phyloP scores from a whole-genome alignment of 805 yeast genomes.

The Candida maris region DNA sequence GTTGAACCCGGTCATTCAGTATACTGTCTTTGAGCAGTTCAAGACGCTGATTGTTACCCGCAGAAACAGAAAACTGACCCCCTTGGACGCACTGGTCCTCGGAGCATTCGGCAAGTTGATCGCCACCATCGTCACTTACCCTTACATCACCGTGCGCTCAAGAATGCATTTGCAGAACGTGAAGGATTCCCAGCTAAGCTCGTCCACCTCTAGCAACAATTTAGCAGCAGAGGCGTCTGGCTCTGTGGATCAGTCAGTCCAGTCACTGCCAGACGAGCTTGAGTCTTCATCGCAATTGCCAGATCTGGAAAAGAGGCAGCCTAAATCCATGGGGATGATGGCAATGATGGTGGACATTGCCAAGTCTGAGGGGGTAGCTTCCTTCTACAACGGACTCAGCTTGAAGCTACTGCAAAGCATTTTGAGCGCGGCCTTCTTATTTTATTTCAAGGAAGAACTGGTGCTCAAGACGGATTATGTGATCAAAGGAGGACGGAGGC shows the following conservation, averaged over 20 bases:
- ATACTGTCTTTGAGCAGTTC: slow-evolving; percentile 85
- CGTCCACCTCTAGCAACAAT: slow-evolving; percentile 5
- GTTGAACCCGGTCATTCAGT: slow-evolving; percentile 85
- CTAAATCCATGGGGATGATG: slow-evolving; percentile 35
- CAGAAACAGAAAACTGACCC: slow-evolving; percentile 52
- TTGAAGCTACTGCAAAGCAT: slow-evolving; percentile 82
- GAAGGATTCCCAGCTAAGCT: slow-evolving; percentile 12
- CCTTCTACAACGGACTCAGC: slow-evolving; percentile 77
- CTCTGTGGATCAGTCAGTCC: slow-evolving; percentile 18
- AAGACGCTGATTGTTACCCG: slow-evolving; percentile 59
- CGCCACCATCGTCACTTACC: slow-evolving; percentile 89
- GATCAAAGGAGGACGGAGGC: slow-evolving; percentile 32
- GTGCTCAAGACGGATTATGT: slow-evolving; percentile 54
- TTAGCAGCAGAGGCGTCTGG: slow-evolving; percentile 10
- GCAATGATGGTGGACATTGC: slow-evolving; percentile 57
- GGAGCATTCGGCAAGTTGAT: slow-evolving; percentile 89
- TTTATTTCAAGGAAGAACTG: slow-evolving; percentile 86
- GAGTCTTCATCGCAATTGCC: slow-evolving; percentile 19
- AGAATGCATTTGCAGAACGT: slow-evolving; percentile 71
- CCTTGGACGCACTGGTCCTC: slow-evolving; percentile 74
- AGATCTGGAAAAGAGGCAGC: slow-evolving; percentile 20
- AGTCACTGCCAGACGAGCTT: slow-evolving; percentile 20
- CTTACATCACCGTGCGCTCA: slow-evolving; percentile 84
- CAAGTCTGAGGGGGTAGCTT: slow-evolving; percentile 65
- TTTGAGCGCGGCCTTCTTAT: slow-evolving; percentile 83